phyloP scores from a whole-genome alignment of 495 filamentous ascomycete genomes.

The Hypoxylon subgilvum region DNA sequence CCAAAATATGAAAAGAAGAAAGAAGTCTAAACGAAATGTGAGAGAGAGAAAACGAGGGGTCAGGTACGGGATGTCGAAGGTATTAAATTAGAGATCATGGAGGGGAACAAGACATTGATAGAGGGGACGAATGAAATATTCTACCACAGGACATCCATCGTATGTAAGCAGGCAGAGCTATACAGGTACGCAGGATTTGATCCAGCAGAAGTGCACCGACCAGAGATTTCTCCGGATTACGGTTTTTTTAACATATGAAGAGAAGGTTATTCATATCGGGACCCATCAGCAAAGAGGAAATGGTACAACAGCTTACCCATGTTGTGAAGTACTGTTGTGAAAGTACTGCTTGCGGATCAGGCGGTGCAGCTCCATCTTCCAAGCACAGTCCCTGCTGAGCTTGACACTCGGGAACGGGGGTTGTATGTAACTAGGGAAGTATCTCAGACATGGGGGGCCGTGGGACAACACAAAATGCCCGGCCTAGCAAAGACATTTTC shows the following conservation, averaged over 20 bases:
- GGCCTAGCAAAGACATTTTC: constrained; percentile 35
- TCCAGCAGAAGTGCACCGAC: constrained; percentile 18
- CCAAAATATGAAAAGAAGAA: constrained; percentile 3
- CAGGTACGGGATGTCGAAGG: constrained; percentile 8
- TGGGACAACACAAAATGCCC: constrained; percentile 28
- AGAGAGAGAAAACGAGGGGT: background rate
- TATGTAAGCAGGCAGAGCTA: constrained; percentile 12
- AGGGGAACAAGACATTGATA: constrained; percentile 8
- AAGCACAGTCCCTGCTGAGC: constrained; percentile 23
- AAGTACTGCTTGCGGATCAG: constrained; percentile 11
- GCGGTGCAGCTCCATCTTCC: constrained; percentile 17
- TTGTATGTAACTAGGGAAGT: constrained; percentile 32
- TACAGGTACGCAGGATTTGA: constrained; percentile 22
- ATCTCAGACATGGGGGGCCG: constrained; percentile 30
- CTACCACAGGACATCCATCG: constrained; percentile 8
- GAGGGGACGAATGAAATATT: constrained; percentile 6
- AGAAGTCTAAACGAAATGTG: constrained; percentile 14
- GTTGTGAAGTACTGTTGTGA: constrained; percentile 5
- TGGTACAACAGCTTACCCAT: constrained; percentile 30
- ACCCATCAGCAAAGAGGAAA: constrained; percentile 9
- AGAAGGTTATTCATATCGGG: constrained; percentile 25
- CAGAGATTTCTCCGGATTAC: constrained; percentile 23
- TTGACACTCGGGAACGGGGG: constrained; percentile 23
- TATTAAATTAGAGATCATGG: background rate
- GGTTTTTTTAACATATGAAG: constrained; percentile 33